Base-by-base conservation (phyloP, 1,284 basidiomycete genomes). In the Apiotrichum porosum region DNA sequence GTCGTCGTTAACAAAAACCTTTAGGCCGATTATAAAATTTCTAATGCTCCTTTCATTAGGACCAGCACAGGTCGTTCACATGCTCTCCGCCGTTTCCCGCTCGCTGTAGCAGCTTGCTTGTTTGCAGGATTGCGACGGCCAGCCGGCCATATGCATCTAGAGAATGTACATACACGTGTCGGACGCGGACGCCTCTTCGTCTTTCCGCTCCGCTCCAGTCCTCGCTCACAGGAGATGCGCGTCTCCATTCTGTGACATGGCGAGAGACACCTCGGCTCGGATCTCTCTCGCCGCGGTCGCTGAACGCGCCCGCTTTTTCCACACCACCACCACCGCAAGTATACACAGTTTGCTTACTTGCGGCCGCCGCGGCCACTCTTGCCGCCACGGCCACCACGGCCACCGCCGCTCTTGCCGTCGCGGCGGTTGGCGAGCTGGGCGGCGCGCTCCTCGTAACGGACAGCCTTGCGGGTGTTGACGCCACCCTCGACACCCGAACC, bases 401-500 rank as follows among this genome's bases (percentile, higher is more conserved):
- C 26, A 41, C 26, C 12, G 26, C 17, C 22, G 22, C 41, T 13
- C 41, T 13, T n/a, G 5, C 10, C 31, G 22, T 15, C 21, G 12
- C 17, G 15, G 30, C 19, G 13, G 49, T 55, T 51, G 28, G 40
- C 37, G 33, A 42, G 49, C 37, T 48, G 42, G 34, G 37, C 19
- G 22, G 44, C 40, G 32, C 55, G 42, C 48, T 42, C 63, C 44
- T 71, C 84, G 51, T 80, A 78, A n/a, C 85, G 78, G 43, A 95
- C 82, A 0, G 91, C 91, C 72, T 94, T 95, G 49, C 91, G 81
- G 13, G 51, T 52, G 63, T 93, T 93, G 48, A 94, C 68, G 1
- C 37, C 74, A 15, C 71, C 73, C 14, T 75, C 71, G 9, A 34
- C 71, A 13, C 71, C 73, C 19, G 73, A 69, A 12, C 75, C 75